These are phyloP conservation scores for Lasiodiplodia citricola DNA, from an alignment of 2,329 filamentous ascomycete genomes.

Conservation along the genomic window DNA sequence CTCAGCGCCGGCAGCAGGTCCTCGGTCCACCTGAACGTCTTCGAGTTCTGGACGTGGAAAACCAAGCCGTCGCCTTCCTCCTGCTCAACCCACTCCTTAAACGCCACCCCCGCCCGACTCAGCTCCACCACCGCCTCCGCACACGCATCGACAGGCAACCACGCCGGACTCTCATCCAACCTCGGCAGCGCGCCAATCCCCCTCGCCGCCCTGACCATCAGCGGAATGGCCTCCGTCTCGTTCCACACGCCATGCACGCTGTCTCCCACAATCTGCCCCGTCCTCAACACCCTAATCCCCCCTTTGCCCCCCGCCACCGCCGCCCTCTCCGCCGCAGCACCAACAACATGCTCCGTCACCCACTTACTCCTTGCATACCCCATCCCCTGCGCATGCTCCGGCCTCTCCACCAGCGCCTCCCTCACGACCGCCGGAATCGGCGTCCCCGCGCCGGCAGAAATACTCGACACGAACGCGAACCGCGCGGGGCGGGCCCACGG, in stretches of 20 bases:
- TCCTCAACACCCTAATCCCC: slow-evolving; percentile 45
- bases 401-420: slow-evolving; percentile 45
- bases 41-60: slow-evolving; percentile 60
- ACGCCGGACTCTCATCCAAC: slow-evolving; percentile 47
- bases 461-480: slow-evolving; percentile 54
- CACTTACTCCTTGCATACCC: slow-evolving; percentile 60
- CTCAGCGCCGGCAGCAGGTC: slow-evolving; percentile 59
- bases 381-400: slow-evolving; percentile 53
- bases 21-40: slow-evolving; percentile 56
- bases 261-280: slow-evolving; percentile 57
- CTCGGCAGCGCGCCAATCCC: slow-evolving; percentile 54
- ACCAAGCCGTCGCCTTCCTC: neutral
- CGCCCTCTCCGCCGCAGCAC: slow-evolving; percentile 25
- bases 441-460: slow-evolving; percentile 50
- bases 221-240: slow-evolving; percentile 55
- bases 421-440: slow-evolving; percentile 38
- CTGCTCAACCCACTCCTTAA: neutral
- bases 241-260: slow-evolving; percentile 56
- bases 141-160: slow-evolving; percentile 50
- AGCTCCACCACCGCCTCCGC: slow-evolving; percentile 51
- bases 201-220: slow-evolving; percentile 55
- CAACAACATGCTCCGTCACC: slow-evolving; percentile 55
- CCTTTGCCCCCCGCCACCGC: slow-evolving; percentile 7
- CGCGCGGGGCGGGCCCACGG: slow-evolving; percentile 42
- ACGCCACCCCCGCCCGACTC: neutral